These are phyloP conservation scores for Xylariaceae sp. DNA, from an alignment of 2,329 filamentous ascomycete genomes.

Conservation along the genomic window DNA sequence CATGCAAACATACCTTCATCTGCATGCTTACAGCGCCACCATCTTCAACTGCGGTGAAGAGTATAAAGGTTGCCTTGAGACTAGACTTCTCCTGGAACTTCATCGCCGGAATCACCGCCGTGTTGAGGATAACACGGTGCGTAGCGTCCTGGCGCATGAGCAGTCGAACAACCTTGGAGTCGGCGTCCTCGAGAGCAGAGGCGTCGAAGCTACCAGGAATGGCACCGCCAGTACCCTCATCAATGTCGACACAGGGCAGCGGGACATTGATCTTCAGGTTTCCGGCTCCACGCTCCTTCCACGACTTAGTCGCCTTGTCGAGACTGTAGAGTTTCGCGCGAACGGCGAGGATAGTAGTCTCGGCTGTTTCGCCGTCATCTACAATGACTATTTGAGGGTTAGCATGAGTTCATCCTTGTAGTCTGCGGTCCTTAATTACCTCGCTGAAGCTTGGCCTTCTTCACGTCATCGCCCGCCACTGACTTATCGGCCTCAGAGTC, in stretches of 20 bases:
- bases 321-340: constrained; percentile 84
- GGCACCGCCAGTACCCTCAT: constrained; percentile 43
- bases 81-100: constrained; percentile 73
- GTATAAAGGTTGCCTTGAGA: constrained; percentile 65
- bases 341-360: constrained; percentile 68
- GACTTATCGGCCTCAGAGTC: constrained; percentile 41
- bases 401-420: constrained; percentile 16
- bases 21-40: constrained; percentile 54
- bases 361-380: constrained; percentile 83
- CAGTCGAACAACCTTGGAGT: constrained; percentile 61
- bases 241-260: constrained; percentile 50
- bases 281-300: constrained; percentile 86
- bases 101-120: constrained; percentile 72
- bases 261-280: constrained; percentile 80
- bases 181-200: constrained; percentile 45
- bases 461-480: constrained; percentile 43
- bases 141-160: constrained; percentile 91
- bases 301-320: constrained; percentile 62
- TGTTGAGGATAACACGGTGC: constrained; percentile 82
- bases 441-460: constrained; percentile 63
- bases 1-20: constrained; percentile 47
- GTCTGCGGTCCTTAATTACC: constrained; percentile 45
- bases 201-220: constrained; percentile 53
- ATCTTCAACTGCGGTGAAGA: constrained; percentile 61
- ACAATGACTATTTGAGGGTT: constrained; percentile 50